phyloP scores from a whole-genome alignment of 2,329 filamentous ascomycete species.

The Xylaria sp. region DNA sequence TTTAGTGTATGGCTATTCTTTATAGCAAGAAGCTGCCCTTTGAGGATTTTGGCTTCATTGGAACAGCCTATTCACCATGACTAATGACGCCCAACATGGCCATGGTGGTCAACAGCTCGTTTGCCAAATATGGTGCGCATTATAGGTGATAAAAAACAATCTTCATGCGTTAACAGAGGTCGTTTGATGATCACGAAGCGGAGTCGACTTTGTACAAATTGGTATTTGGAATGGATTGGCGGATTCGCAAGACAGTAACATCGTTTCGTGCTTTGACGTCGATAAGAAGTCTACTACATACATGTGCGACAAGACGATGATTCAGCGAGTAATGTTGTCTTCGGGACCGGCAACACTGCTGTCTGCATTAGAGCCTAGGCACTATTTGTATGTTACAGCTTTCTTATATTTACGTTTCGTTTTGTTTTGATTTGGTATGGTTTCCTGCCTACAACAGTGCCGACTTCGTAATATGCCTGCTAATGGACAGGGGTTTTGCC shows the following conservation, averaged over 20 bases:
- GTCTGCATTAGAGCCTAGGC: neutral
- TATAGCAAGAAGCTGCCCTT: neutral
- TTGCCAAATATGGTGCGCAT: neutral
- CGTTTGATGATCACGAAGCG: neutral
- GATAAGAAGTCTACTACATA: neutral
- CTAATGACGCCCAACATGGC: neutral
- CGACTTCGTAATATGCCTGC: neutral
- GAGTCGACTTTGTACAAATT: neutral
- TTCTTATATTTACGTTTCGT: neutral
- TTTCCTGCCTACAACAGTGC: neutral
- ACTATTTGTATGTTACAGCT: neutral
- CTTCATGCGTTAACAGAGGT: neutral
- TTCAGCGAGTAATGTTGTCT: neutral
- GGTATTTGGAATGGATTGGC: conserved; percentile 22
- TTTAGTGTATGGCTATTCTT: neutral
- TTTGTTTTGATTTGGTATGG: neutral
- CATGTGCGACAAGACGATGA: neutral
- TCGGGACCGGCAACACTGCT: neutral
- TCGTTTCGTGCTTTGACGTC: neutral
- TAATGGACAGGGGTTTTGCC: conserved; percentile 5
- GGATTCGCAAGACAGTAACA: conserved; percentile 2
- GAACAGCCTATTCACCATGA: neutral
- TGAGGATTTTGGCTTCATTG: neutral
- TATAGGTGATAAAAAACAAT: neutral
- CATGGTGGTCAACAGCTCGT: neutral